Evolutionary conservation across 441 rosid species (phyloP).

Genomic region (Arabidopsis hybrid): DNA sequence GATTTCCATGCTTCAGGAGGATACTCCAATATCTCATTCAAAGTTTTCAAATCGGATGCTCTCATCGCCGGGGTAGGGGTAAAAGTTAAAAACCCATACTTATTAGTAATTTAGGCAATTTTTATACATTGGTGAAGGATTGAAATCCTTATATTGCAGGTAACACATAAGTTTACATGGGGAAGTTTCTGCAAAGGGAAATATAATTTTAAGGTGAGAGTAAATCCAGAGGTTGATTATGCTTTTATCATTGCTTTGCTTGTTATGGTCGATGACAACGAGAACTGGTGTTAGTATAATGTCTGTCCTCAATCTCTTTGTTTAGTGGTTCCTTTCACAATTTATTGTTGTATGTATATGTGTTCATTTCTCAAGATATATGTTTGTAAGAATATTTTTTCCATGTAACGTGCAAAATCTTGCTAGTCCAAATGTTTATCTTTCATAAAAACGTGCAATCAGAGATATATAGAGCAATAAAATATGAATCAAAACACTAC

Average conservation of each 20-base stretch:
- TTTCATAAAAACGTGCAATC: not conserved
- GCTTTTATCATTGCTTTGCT: conserved; percentile 73
- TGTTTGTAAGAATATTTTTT: not conserved
- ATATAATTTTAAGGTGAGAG: conserved; percentile 62
- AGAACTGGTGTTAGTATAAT: conserved; percentile 34
- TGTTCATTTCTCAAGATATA: conserved; percentile 12
- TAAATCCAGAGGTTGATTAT: conserved; percentile 78
- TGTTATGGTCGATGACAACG: conserved; percentile 62
- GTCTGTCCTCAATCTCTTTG: not conserved
- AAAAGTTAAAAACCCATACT: not conserved
- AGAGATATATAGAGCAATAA: not conserved
- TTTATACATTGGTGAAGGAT: conserved; percentile 5
- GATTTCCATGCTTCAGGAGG: conserved; percentile 63
- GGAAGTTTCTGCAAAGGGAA: conserved; percentile 75
- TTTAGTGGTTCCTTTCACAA: not conserved
- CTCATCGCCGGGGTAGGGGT: conserved; percentile 70
- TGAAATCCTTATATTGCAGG: conserved; percentile 43
- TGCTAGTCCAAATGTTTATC: not conserved
- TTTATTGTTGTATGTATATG: not conserved
- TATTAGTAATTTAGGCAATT: not conserved
- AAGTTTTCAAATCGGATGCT: conserved; percentile 57
- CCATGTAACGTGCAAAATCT: conserved; percentile 13
- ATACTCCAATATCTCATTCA: conserved; percentile 59
- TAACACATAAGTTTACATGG: conserved; percentile 60
- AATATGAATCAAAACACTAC: not conserved